A percentile compares a stretch with the other conserved stretches of the same genome.
These are phyloP conservation scores for Claviceps africana DNA, from an alignment of 2,329 filamentous ascomycete species.

Conservation along the genomic window DNA sequence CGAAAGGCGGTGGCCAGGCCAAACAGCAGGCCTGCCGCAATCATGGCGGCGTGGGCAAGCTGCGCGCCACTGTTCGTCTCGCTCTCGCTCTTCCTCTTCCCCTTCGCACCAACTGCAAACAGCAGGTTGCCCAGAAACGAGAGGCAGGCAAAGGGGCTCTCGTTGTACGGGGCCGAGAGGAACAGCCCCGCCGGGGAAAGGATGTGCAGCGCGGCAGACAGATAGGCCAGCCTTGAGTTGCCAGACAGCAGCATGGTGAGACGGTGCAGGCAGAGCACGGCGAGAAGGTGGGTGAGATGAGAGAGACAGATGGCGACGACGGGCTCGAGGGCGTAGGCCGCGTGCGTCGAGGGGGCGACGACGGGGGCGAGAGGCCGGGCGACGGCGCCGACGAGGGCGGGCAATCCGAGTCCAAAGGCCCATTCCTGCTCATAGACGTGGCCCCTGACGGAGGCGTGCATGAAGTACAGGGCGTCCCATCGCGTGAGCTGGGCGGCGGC, in stretches of 20 bases:
- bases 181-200: constrained; percentile 82
- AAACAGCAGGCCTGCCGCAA: constrained; percentile 55
- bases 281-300: constrained; percentile 61
- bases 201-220: constrained; percentile 62
- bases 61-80: not conserved
- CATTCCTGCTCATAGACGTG: constrained; percentile 72
- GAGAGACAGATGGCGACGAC: constrained; percentile 53
- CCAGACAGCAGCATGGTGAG: constrained; percentile 46
- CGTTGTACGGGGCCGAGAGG: constrained; percentile 72
- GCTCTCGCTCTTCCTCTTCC: constrained; percentile 6
- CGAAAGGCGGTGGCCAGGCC: constrained; percentile 60
- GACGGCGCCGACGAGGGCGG: constrained; percentile 24
- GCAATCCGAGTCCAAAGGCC: constrained; percentile 53
- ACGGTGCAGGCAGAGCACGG: constrained; percentile 56
- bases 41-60: constrained; percentile 29
- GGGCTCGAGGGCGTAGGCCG: constrained; percentile 19
- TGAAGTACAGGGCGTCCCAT: constrained; percentile 74
- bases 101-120: constrained; percentile 39
- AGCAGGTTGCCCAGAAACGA: constrained; percentile 60
- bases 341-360: not conserved
- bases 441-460: constrained; percentile 46
- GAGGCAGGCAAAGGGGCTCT: constrained; percentile 65
- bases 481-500: constrained; percentile 47
- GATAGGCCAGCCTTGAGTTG: constrained; percentile 43
- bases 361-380: constrained; percentile 9